Evolutionary conservation across 108 stramenopile genomes (phyloP), one percentile per base, ranked within the genome.

Genomic region (Discostella stelligeroides): DNA sequence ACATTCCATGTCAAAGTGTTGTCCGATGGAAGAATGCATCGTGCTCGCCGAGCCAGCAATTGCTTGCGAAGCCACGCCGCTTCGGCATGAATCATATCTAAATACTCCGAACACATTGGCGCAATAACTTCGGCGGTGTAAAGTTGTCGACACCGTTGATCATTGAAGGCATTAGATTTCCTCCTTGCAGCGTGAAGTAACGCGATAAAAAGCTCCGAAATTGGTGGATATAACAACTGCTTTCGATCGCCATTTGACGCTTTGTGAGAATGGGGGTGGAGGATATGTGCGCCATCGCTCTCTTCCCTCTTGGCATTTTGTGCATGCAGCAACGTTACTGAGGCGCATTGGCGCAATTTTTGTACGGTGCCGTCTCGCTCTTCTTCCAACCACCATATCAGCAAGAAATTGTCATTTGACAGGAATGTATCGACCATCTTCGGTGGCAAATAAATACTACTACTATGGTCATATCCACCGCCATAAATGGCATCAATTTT

Each of bases 341-440:
- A 84, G 29, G 86, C 87, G n/a, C 78, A 70, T 62, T 85, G 30
- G 0, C 49, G 39, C 61, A 89, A 65, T 0, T 72, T 79, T 1
- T 65, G 27, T 49, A 84, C 74, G 17, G 76, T 84, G 0, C 68
- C 62, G 55, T 85, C 78, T 49, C 79, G 67, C 72, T 92, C 91
- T 63, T 86, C 71, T 34, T 81, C 77, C 41, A 92, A 54, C 88
- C 88, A 92, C 91, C 91, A 92, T 13, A 63, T 49, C 37, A 84
- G 65, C 41, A 92, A 60, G 29, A 81, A 78, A 9, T 87, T 76
- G 48, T 88, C 70, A 7, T 81, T 40, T 6, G 72, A 59, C 15
- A 92, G 62, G 39, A 90, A 82, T 1, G 70, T 66, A 66, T 88
- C 83, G 60, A 85, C 77, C 48, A 89, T 72, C 42, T 74, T 76